Evolutionary conservation across 1,284 basidiomycete species (phyloP).

Genomic region (Malassezia equina): DNA sequence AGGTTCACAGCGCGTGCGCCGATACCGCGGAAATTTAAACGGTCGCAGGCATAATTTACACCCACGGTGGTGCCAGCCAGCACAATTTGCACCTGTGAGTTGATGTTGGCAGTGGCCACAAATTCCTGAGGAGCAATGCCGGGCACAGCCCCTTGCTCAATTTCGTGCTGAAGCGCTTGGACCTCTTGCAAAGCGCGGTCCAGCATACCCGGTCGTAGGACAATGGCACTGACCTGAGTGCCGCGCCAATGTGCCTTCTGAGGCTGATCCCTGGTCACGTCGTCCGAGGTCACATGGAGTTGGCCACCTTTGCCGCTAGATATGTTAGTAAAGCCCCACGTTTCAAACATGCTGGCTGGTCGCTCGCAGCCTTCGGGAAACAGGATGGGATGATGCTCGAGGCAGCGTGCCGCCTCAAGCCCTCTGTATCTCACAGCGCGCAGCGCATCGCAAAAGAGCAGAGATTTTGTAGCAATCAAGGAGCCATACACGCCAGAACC

Average conservation of each 20-base stretch:
- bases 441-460: constrained; percentile 33
- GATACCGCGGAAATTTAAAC: constrained; percentile 29
- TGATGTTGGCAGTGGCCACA: constrained; percentile 44
- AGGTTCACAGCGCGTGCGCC: constrained; percentile 45
- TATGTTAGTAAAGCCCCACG: constrained; percentile 46
- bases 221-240: constrained; percentile 41
- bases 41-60: constrained; percentile 41
- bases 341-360: constrained; percentile 42
- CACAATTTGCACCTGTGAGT: constrained; percentile 42
- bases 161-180: constrained; percentile 24
- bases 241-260: constrained; percentile 30
- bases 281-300: background rate
- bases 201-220: constrained; percentile 37
- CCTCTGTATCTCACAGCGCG: constrained; percentile 39
- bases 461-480: constrained; percentile 29
- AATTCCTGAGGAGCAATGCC: constrained; percentile 38
- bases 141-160: constrained; percentile 27
- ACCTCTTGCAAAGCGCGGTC: constrained; percentile 28
- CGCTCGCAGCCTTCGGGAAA: constrained; percentile 39
- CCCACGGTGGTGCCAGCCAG: constrained; percentile 38
- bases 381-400: constrained; percentile 29
- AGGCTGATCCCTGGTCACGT: background rate
- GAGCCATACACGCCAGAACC: constrained; percentile 43
- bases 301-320: constrained; percentile 25
- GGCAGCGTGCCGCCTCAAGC: constrained; percentile 27